phyloP scores from a whole-genome alignment of 441 rosid species.

The California macrophylla region DNA sequence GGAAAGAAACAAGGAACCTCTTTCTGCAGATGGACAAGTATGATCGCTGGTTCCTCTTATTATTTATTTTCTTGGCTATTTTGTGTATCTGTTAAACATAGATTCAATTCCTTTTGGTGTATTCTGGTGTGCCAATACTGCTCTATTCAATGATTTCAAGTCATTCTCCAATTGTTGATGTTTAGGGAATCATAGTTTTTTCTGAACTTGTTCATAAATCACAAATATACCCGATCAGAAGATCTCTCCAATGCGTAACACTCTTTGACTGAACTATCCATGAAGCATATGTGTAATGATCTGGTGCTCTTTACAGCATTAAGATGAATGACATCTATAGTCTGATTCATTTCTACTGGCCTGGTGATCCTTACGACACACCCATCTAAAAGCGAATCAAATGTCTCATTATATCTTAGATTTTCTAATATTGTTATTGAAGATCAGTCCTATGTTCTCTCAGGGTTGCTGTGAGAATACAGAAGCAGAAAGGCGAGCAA shows the following conservation, averaged over 20 bases:
- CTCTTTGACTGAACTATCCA: no score
- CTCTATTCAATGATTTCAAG: neutral
- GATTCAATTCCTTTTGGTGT: neutral
- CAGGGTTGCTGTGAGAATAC: conserved; percentile 28
- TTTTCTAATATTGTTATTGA: conserved; percentile 1
- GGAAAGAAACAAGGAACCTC: conserved; percentile 22
- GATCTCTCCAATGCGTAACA: neutral
- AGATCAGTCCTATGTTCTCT: conserved; percentile 10
- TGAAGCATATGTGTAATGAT: no score
- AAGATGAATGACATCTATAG: no score
- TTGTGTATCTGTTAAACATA: neutral
- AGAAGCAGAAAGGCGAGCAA: conserved; percentile 18
- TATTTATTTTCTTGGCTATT: neutral
- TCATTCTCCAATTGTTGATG: neutral
- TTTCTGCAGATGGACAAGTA: conserved; percentile 28
- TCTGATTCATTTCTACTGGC: no score
- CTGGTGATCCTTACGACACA: neutral
- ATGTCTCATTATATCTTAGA: neutral
- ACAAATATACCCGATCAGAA: neutral
- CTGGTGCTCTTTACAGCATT: neutral
- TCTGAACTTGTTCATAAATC: neutral
- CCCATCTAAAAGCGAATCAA: no score
- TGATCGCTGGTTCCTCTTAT: conserved; percentile 3
- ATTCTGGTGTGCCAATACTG: neutral
- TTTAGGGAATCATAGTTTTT: neutral